Base-by-base conservation (phyloP, 306 rosid species). In the Erythrophleum fordii region DNA sequence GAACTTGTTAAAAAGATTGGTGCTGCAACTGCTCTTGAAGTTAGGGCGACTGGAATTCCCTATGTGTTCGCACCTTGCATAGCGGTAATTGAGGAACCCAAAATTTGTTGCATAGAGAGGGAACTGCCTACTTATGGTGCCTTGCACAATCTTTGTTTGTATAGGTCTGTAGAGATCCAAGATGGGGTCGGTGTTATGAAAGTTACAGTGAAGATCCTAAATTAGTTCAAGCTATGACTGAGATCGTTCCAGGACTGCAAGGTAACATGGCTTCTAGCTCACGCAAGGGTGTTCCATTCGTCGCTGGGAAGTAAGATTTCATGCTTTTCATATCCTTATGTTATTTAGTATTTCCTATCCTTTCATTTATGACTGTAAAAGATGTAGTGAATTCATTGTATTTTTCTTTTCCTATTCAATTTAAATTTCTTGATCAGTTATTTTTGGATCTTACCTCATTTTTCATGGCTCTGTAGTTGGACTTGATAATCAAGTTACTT, bases 161-260 rank as follows among this genome's bases (percentile, higher is more conserved):
- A 51, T 69, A 87, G 90, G 90, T 87, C 2, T 87, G 90, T 76
- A 84, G 90, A 79, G 90, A 87, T 84, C 90, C 90, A 26, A 82
- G 90, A 62, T 84, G 90, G 90, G 90, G 90, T 71, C 84, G 90
- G 28, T 87, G 90, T 67, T 87, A 79, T 5, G 90, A 87, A 76
- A 87, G 90, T 60, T 87, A 84, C 83, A 79, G 90, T 16, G 90
- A 87, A 79, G 90, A 82, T 82, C 86, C 85, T 44, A 44, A 59
- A 72, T 2, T 84, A 59, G 88, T 87, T 72, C 75, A 84, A 76
- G 82, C 81, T 18, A 87, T 84, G 90, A 79, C 90, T 66, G 85
- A 87, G 75, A 52, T 84, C 66, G 53, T 87, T 79, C 41, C 79
- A 48, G 90, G 90, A 68, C 67, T 87, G 65, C 90, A 87, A 72